Percentiles rank a stretch among this genome's conserved stretches.
These are phyloP conservation scores for Moricandia moricandioides DNA, from an alignment of 345 rosid species.

Conservation along the genomic window DNA sequence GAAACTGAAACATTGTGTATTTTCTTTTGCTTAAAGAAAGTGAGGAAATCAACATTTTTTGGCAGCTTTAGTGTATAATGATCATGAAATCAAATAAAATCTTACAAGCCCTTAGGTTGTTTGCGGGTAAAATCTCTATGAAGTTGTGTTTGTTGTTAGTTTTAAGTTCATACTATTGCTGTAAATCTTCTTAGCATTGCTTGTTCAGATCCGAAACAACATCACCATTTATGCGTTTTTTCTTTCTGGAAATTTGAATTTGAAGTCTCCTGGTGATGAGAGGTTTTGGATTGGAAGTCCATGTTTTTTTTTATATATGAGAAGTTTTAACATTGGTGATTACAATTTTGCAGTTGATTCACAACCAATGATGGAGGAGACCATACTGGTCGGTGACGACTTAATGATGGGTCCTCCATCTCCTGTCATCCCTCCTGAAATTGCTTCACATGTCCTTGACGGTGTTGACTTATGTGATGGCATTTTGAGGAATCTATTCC, in stretches of 20 bases:
- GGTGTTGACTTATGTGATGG: conserved; percentile 88
- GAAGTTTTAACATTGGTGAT: neutral
- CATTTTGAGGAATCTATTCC: conserved; percentile 71
- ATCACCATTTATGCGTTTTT: neutral
- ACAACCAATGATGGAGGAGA: conserved; percentile 93
- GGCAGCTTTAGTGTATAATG: too few species aligned
- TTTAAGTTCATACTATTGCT: neutral
- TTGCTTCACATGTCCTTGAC: conserved; percentile 81
- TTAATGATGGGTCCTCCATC: conserved; percentile 94
- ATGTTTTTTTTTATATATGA: neutral
- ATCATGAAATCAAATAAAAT: neutral
- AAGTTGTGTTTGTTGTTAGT: conserved; percentile 2
- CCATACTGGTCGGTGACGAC: conserved; percentile 89
- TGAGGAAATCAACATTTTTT: too few species aligned
- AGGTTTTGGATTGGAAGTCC: neutral
- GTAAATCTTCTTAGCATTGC: neutral
- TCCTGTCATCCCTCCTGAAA: conserved; percentile 84
- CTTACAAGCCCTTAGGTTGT: neutral
- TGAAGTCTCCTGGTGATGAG: neutral
- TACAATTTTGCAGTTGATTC: conserved; percentile 64
- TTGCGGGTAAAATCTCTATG: neutral
- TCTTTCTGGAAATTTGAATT: neutral
- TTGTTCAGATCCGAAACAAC: neutral
- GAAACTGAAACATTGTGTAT: too few species aligned
- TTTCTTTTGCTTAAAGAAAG: too few species aligned